Base-by-base conservation (phyloP, 2,329 filamentous ascomycete genomes). In the Exophiala dermatitidis region DNA sequence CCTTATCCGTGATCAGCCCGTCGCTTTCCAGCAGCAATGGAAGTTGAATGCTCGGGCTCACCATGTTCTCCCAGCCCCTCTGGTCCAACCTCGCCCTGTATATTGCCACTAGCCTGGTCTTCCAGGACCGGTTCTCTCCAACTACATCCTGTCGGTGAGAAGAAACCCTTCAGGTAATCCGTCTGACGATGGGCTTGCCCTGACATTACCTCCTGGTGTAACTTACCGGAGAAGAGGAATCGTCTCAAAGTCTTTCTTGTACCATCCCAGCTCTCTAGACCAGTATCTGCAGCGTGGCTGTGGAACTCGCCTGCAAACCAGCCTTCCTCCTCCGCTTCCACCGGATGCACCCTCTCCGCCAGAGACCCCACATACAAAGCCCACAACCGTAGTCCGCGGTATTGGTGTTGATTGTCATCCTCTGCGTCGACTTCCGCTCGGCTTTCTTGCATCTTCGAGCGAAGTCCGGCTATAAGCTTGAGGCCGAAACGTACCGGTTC, bases 401-500 rank as follows among this genome's bases (percentile, higher is more conserved):
- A 49, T 9, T 60, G 48, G 26, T 31, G 19, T 19, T 19, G 36
- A 7, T 44, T 26, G n/a, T 47, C 43, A 5, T 48, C 48, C 9
- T 57, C 46, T 8, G 56, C 43, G 26, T 56, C 53, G 19, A 19
- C 19, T 19, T 19, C 19, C 19, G 19, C 19, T 19, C 19, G 19
- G 26, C 55, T 53, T 34, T 56, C 54, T 3, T 44, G 33, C 31
- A 60, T 31, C 47, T 57, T 57, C 36, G 48, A 52, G 9, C 48
- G 51, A 10, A 62, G 46, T 26, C 57, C 50, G 9, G 19, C 43
- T n/a, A 60, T 46, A 19, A 60, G 50, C 33, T 60, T 60, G 34
- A 57, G 44, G 4, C 60, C 60, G 41, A 62, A 62, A 37, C 60
- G 53, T 9, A 60, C 54, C 2, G 60, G 60, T 36, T 62, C 60